Evolutionary conservation across 306 rosid species (phyloP).

Genomic region (Fragaria iinumae): DNA sequence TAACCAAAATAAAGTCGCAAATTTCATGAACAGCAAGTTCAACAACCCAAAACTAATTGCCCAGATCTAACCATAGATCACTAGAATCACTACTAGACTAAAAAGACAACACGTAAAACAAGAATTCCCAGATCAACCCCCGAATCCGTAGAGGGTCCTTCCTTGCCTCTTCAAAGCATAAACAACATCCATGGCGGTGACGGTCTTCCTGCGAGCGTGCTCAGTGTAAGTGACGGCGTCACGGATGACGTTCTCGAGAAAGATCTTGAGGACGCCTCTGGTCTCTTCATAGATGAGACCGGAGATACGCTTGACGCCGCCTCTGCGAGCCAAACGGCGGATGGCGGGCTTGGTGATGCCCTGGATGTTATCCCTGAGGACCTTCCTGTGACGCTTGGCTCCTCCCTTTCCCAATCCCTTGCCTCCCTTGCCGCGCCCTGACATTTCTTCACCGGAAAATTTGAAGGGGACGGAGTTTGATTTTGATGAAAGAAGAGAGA

Average conservation of each 20-base stretch:
- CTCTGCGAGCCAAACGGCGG: not conserved
- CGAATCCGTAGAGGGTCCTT: not conserved
- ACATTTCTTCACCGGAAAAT: not conserved
- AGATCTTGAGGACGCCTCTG: not conserved
- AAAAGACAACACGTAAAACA: too few species aligned
- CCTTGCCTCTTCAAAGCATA: not conserved
- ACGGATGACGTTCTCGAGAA: not conserved
- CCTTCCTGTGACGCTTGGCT: slow-evolving; percentile 2
- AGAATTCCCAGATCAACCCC: slow-evolving; percentile 18
- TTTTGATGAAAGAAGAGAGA: not conserved
- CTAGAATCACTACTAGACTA: not conserved
- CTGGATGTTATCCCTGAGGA: not conserved
- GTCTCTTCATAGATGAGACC: not conserved
- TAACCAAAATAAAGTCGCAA: not conserved
- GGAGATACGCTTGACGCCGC: not conserved
- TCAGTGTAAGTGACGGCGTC: not conserved
- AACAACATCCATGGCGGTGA: not conserved
- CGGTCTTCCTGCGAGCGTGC: not conserved
- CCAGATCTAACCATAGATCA: slow-evolving; percentile 10
- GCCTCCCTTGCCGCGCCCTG: not conserved
- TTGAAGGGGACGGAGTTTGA: not conserved
- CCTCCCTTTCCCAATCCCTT: not conserved
- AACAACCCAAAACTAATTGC: not conserved
- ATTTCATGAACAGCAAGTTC: slow-evolving; percentile 1
- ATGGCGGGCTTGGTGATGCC: not conserved